Percentiles rank a stretch among this genome's conserved stretches.
Conservation (phyloP, 192 early-diverging fungal species). For the Coemansia sp. region DNA sequence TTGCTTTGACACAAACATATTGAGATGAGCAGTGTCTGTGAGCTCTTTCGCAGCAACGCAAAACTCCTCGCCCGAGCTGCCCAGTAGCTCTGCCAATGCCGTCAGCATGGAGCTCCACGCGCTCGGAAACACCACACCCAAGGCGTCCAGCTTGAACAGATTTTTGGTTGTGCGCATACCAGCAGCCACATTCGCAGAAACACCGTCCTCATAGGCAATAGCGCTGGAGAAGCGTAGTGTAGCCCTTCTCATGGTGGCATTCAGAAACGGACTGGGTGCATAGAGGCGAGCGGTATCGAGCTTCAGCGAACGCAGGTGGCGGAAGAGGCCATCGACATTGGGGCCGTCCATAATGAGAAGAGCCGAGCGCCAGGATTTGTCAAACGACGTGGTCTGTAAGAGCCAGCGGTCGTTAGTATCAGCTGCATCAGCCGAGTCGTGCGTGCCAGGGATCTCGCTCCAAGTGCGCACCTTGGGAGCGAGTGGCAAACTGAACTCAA, state of each 20-base stretch:
- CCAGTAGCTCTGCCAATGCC: slow-evolving; percentile 13
- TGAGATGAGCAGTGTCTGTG: slow-evolving; percentile 28
- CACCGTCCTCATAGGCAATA: slow-evolving; percentile 14
- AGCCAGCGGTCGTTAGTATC: background rate
- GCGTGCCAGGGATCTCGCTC: slow-evolving; percentile 20
- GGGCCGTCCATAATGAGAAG: slow-evolving; percentile 26
- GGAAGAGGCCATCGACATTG: slow-evolving; percentile 23
- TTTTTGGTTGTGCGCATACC: background rate
- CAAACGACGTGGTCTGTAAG: slow-evolving; percentile 23
- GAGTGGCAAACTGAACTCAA: slow-evolving; percentile 36
- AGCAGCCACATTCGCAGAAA: background rate
- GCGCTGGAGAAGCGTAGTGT: slow-evolving; percentile 23
- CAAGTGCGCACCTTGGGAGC: slow-evolving; percentile 32
- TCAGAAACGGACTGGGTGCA: slow-evolving; percentile 24
- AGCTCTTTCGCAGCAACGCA: slow-evolving; percentile 27
- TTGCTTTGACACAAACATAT: slow-evolving; percentile 44
- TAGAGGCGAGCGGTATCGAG: slow-evolving; percentile 20
- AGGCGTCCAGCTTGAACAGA: slow-evolving; percentile 26
- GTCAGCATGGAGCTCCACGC: slow-evolving; percentile 23
- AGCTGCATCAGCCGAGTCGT: background rate
- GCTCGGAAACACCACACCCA: slow-evolving; percentile 37
- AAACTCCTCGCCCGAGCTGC: background rate
- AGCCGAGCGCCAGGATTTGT: slow-evolving; percentile 40
- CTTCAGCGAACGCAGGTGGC: slow-evolving; percentile 7
- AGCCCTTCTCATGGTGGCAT: slow-evolving; percentile 31